Conservation (phyloP, 2,329 filamentous ascomycete species). For the Diaporthe amygdali region DNA sequence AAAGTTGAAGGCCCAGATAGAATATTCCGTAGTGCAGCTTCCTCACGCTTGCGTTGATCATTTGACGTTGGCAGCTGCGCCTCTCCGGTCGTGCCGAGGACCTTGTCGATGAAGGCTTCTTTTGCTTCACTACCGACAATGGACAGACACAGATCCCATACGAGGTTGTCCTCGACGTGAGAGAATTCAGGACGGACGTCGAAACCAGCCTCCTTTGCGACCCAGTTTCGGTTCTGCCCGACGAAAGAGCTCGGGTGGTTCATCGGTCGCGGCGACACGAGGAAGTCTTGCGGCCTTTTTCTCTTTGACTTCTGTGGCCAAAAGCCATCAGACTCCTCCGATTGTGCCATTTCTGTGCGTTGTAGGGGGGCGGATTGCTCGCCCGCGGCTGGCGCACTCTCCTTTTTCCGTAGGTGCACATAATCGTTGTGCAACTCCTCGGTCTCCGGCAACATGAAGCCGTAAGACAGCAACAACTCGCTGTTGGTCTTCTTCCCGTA, state of each 20-base stretch:
- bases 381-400: conserved; percentile 29
- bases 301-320: neutral
- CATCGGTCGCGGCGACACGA: conserved; percentile 59
- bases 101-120: conserved; percentile 10
- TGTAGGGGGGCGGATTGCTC: conserved; percentile 28
- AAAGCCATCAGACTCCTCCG: neutral
- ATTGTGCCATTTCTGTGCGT: conserved; percentile 28
- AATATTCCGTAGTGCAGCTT: conserved; percentile 28
- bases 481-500: conserved; percentile 78
- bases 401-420: conserved; percentile 58
- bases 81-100: conserved; percentile 7
- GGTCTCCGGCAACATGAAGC: conserved; percentile 60
- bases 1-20: conserved; percentile 43
- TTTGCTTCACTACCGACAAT: conserved; percentile 36
- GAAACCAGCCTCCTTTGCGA: conserved; percentile 30
- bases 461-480: conserved; percentile 69
- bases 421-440: conserved; percentile 63
- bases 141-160: conserved; percentile 54
- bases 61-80: neutral
- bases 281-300: conserved; percentile 43
- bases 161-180: conserved; percentile 58
- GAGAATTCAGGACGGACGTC: conserved; percentile 46
- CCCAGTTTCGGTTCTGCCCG: conserved; percentile 44
- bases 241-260: conserved; percentile 52
- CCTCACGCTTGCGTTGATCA: conserved; percentile 32